phyloP scores from a whole-genome alignment of 2,329 filamentous ascomycete species.

The Diaporthe longicolla region DNA sequence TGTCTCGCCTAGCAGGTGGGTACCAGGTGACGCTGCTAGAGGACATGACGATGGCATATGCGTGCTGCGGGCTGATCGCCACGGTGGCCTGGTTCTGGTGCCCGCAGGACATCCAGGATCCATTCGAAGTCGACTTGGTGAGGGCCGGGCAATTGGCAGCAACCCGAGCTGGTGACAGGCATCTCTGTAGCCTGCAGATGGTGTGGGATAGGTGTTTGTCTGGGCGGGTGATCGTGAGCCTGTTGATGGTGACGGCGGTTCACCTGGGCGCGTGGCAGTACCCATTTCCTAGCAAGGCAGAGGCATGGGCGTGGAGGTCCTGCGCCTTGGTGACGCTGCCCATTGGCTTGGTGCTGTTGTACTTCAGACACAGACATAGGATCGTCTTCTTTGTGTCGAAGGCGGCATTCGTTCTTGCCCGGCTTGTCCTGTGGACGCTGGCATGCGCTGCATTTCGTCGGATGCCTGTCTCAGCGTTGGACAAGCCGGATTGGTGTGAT shows the following conservation, averaged over 20 bases:
- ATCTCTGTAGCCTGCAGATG: no score
- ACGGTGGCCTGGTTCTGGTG: constrained; percentile 4
- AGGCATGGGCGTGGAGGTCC: constrained; percentile 4
- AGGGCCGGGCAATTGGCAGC: accelerated
- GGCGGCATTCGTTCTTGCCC: background rate
- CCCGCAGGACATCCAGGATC: background rate
- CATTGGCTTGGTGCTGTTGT: background rate
- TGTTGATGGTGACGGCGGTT: background rate
- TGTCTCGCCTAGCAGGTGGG: background rate
- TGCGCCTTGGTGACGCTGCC: background rate
- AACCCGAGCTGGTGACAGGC: accelerated
- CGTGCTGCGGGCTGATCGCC: background rate
- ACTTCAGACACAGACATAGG: background rate
- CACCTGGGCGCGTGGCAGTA: background rate
- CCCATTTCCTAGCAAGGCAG: background rate
- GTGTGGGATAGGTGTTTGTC: background rate
- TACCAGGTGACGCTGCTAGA: background rate
- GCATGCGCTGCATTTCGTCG: background rate
- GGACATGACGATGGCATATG: background rate
- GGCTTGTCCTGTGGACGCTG: background rate
- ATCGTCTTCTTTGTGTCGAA: background rate
- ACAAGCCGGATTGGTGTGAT: background rate
- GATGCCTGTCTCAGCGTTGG: background rate
- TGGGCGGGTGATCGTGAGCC: background rate
- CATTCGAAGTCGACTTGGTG: background rate